Evolutionary conservation across 73 alveolate genomes (phyloP).

Genomic region (Paramecium tetraurelia): DNA sequence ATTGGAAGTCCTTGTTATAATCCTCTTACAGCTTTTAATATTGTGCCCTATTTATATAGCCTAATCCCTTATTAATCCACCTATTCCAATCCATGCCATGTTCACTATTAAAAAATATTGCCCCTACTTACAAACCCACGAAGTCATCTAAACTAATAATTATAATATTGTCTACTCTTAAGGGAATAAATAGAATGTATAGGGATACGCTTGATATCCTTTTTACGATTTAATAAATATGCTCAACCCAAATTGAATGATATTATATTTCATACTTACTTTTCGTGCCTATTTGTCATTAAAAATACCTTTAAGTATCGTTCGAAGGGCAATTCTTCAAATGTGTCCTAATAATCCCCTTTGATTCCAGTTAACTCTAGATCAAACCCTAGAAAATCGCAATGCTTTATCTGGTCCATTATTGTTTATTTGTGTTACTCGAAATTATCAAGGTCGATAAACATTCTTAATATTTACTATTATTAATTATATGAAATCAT

Average conservation of each 20-base stretch:
- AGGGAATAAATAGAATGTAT: constrained; percentile 23
- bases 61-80: constrained; percentile 42
- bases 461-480: not conserved
- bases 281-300: not conserved
- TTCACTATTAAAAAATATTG: not conserved
- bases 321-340: constrained; percentile 27
- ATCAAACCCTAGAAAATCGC: constrained; percentile 17
- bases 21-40: not conserved
- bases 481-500: constrained; percentile 18
- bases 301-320: constrained; percentile 25
- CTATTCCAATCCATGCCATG: constrained; percentile 56
- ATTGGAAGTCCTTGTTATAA: not conserved
- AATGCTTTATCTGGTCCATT: not conserved
- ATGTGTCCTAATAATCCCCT: constrained; percentile 20
- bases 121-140: constrained; percentile 38
- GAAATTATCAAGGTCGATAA: constrained; percentile 27
- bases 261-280: constrained; percentile 33
- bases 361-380: constrained; percentile 30
- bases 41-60: not conserved
- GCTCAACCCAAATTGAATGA: constrained; percentile 24
- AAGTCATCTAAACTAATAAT: constrained; percentile 17
- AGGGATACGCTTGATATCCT: not conserved
- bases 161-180: not conserved
- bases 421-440: not conserved
- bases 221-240: not conserved